Conservation (phyloP, 1,284 basidiomycete genomes). For the Athelia psychrophila region DNA sequence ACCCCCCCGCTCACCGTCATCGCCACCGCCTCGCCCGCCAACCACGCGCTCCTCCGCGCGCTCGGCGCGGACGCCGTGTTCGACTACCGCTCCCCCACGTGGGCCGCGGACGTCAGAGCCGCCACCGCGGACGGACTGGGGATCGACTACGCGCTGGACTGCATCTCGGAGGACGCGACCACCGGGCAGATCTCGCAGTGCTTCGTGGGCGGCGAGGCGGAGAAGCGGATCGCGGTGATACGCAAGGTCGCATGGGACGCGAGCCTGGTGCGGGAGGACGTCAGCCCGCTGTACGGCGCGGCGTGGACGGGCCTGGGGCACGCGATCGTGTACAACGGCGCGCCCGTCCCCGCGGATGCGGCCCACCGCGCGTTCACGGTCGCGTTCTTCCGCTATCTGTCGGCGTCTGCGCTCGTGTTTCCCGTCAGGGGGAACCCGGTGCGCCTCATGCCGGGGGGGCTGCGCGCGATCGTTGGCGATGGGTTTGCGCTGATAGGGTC, state of each 20-base stretch:
- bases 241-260: constrained; percentile 22
- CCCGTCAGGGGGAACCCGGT: constrained; percentile 20
- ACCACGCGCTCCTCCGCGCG: constrained; percentile 21
- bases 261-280: constrained; percentile 19
- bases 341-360: constrained; percentile 12
- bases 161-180: constrained; percentile 29
- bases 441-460: constrained; percentile 26
- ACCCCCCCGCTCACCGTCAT: constrained; percentile 23
- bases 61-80: constrained; percentile 26
- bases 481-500: constrained; percentile 24
- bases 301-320: constrained; percentile 31
- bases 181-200: constrained; percentile 26
- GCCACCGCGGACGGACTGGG: too few species aligned
- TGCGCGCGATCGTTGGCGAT: constrained; percentile 19
- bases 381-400: constrained; percentile 25
- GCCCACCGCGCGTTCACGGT: constrained; percentile 24
- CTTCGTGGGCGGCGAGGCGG: constrained; percentile 18
- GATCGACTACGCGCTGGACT: constrained; percentile 21
- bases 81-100: constrained; percentile 27
- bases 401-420: constrained; percentile 15
- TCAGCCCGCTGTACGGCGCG: constrained; percentile 24
- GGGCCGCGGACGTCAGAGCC: constrained; percentile 23
- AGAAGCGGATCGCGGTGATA: constrained; percentile 28
- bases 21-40: constrained; percentile 26
- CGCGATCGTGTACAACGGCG: constrained; percentile 23